Evolutionary conservation across 139 green algal genomes (phyloP), one percentile per base, ranked within the genome.

Genomic region (Tetradesmus obliquus): DNA sequence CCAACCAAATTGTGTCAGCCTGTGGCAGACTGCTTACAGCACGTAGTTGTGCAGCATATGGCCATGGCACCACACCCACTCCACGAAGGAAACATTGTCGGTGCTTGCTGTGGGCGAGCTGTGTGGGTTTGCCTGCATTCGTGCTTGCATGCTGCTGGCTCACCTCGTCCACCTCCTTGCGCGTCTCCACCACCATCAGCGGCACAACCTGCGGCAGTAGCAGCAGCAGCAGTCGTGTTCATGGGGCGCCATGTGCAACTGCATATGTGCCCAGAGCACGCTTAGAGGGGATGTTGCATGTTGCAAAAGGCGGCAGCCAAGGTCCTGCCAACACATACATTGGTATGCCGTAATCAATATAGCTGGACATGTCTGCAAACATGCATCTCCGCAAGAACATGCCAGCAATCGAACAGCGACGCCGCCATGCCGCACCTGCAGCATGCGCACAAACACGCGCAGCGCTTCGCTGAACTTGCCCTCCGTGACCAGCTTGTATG

Each of bases 381-480:
- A 76, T 3, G 15, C 66, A 76, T 76, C 12, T 13, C 12, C 3
- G 19, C 66, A 76, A 20, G 15, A 5, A 6, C 17, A 4, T 76
- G 1, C 66, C 15, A 24, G 15, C 15, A 24, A 76, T 19, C 3
- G 15, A 24, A 76, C 15, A 76, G 66, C 66, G 8, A 24, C 66
- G 53, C n/a, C 74, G 53, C 55, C 69, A 79, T 69, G 81, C 81
- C 53, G 95, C 60, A 92, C 90, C 89, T 97, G 96, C 94, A 99
- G 94, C 90, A 99, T 97, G 92, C 88, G 91, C 71, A 96, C 94
- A 94, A 99, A 99, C 10, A 92, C 88, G 71, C 87, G 92, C 55
- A 99, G 93, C 10, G 97, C 98, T n/a, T 99, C 98, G 72, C 90
- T 94, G 94, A 99, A 99, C 96, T 99, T 99, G 93, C 98, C 98